phyloP scores from a whole-genome alignment of 2,329 filamentous ascomycete genomes.

The Metarhizium brunneum region DNA sequence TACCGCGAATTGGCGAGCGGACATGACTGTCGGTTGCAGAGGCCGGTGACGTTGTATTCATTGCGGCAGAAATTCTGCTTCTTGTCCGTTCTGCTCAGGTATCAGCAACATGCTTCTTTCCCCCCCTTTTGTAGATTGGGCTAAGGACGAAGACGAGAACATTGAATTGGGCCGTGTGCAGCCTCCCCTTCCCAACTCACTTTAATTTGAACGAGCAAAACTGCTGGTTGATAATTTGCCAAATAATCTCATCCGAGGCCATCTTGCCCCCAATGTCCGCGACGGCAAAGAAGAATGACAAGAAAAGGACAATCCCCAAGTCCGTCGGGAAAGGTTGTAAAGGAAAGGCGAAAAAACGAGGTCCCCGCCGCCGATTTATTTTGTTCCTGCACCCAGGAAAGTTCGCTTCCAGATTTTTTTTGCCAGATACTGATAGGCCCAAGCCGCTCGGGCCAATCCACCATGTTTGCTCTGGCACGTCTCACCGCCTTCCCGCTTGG shows the following conservation, averaged over 20 bases:
- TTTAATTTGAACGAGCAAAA: conserved; percentile 95
- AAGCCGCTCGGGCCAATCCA: neutral
- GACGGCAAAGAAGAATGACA: neutral
- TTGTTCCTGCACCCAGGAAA: conserved; percentile 6
- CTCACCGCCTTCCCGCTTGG: conserved; percentile 15
- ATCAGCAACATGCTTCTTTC: conserved; percentile 16
- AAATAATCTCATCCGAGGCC: conserved; percentile 94
- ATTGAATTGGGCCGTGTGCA: neutral
- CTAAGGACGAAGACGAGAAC: neutral
- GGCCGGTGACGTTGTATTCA: conserved; percentile 77
- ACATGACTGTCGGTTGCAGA: conserved; percentile 82
- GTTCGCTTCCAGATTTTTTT: conserved; percentile 11
- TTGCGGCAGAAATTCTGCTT: conserved; percentile 92
- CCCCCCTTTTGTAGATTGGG: no score
- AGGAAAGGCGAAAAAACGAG: conserved; percentile 6
- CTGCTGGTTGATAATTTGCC: conserved; percentile 92
- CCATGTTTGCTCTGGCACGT: neutral
- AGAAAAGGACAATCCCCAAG: neutral
- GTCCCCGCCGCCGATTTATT: conserved; percentile 10
- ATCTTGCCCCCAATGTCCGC: conserved; percentile 34
- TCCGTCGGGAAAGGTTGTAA: neutral
- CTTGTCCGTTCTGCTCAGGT: conserved; percentile 58
- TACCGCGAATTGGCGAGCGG: conserved; percentile 87
- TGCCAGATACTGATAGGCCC: conserved; percentile 9
- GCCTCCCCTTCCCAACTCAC: conserved; percentile 32